Evolutionary conservation across 208 protist species (phyloP), one percentile per base, ranked within the genome.

Genomic region (Vickermania ingenoplastis): DNA sequence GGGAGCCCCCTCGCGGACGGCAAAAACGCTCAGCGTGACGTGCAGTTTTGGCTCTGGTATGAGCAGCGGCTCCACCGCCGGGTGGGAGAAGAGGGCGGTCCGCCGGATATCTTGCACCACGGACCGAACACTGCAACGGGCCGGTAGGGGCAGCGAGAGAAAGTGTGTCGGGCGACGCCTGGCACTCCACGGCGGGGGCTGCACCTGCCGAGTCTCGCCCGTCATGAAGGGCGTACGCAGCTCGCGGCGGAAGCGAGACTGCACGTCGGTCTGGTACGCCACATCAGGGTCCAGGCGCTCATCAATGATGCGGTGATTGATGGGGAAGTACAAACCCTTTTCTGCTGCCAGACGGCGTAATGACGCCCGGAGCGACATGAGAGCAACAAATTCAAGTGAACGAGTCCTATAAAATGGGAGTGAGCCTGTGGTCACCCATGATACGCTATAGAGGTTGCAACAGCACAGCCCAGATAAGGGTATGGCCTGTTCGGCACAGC

Each of bases 241-340:
- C 48, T 88, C 70, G 41, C 84, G 79, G 41, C 84, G 83, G 59
- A 86, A 86, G 3, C 83, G 81, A 0, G 79, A 83, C 60, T 91
- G 87, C 28, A 92, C 79, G 52, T 91, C 78, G 5, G 76, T 55
- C 65, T 92, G 73, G 25, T 81, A 70, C 7, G 59, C 63, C 7
- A 73, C 73, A 1, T 63, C 56, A 7, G 73, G 26, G n/a, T 77
- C 57, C 53, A 88, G 66, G 28, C 88, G 82, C 25, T 66, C 58
- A 53, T 94, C 88, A 2, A 86, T 67, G 41, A 89, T 89, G 54
- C 88, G 88, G 63, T 88, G 81, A 62, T 91, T 89, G 49, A 94
- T 91, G 57, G 88, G 88, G 62, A 92, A 94, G 69, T 91, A 94
- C 53, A 94, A 70, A 17, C 87, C 87, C 13, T 72, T 71, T 60